Conservation (phyloP, 805 yeast genomes). For the Candida pseudoglaebosa region DNA sequence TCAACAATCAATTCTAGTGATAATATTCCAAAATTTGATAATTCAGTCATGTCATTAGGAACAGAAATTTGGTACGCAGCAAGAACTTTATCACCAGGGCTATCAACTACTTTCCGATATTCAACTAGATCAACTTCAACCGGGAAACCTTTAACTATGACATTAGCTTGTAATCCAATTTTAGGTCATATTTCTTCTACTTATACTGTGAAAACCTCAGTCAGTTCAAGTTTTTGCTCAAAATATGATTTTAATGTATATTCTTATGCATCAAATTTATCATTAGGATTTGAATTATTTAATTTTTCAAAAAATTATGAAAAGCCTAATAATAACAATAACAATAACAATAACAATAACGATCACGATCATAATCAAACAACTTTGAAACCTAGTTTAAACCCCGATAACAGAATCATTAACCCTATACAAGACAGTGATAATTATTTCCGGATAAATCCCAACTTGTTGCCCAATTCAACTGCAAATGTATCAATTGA, state of each 20-base stretch:
- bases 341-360: constrained; percentile 3
- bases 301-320: constrained; percentile 29
- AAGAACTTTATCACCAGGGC: constrained; percentile 79
- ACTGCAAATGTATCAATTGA: constrained; percentile 44
- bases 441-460: constrained; percentile 25
- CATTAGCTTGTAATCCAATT: constrained; percentile 82
- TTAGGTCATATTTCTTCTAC: constrained; percentile 87
- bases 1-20: constrained; percentile 16
- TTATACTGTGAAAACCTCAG: constrained; percentile 77
- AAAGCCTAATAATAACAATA: background rate
- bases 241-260: constrained; percentile 86
- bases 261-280: constrained; percentile 83
- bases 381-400: background rate
- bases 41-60: constrained; percentile 71
- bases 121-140: constrained; percentile 81
- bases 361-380: constrained; percentile 2
- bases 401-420: constrained; percentile 11
- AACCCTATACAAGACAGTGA: constrained; percentile 23
- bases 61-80: constrained; percentile 89
- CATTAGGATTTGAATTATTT: constrained; percentile 85
- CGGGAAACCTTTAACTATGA: constrained; percentile 85
- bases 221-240: constrained; percentile 72
- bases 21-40: constrained; percentile 38
- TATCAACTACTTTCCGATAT: constrained; percentile 81
- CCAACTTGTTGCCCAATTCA: constrained; percentile 17